A percentile compares a stretch with the other conserved stretches of the same genome.
Evolutionary conservation across 305 asterid species (phyloP).

Genomic region (Vinca major): DNA sequence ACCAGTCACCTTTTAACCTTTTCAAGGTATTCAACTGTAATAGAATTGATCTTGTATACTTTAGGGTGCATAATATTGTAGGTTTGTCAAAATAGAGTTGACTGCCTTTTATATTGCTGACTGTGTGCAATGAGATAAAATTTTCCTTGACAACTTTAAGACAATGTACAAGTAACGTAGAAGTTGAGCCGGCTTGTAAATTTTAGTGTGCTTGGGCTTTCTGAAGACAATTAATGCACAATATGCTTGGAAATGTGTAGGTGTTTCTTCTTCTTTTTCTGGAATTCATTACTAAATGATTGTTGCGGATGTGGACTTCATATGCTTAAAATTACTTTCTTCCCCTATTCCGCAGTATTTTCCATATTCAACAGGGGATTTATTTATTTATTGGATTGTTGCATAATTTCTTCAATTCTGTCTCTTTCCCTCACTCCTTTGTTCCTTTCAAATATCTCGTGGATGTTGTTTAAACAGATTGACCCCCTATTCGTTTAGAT

Average conservation of each 20-base stretch:
- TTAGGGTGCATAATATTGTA: neutral
- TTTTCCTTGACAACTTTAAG: neutral
- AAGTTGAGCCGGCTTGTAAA: neutral
- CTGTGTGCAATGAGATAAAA: neutral
- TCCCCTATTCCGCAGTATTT: neutral
- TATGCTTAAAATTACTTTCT: neutral
- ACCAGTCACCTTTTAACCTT: constrained; percentile 60
- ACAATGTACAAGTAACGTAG: neutral
- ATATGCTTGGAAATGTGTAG: no score
- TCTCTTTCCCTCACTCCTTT: no score
- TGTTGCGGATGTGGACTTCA: neutral
- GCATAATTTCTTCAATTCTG: neutral
- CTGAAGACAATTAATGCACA: no score
- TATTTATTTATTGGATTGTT: neutral
- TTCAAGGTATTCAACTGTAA: constrained; percentile 38
- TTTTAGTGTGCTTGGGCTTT: no score
- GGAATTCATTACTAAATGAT: neutral
- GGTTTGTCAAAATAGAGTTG: neutral
- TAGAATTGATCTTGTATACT: neutral
- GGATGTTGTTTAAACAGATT: neutral
- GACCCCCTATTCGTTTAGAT: neutral
- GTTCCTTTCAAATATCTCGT: neutral
- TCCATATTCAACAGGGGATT: neutral
- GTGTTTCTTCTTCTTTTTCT: neutral
- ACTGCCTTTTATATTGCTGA: neutral